These are phyloP conservation scores for Cochlearia excelsa DNA, from an alignment of 345 rosid genomes.

Conservation along the genomic window DNA sequence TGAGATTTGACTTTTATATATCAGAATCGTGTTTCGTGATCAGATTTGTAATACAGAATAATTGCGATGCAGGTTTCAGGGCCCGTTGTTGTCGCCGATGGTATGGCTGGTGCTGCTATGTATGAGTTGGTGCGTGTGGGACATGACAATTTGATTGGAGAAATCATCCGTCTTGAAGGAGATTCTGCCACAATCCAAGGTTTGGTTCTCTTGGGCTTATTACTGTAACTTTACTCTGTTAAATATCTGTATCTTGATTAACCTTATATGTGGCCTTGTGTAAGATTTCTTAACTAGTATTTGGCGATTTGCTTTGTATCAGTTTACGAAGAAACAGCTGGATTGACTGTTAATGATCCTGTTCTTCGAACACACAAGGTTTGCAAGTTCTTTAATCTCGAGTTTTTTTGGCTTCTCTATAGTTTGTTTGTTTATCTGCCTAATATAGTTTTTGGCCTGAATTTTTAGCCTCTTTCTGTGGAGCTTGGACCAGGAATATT, in stretches of 20 bases:
- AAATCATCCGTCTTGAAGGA: conserved; percentile 97
- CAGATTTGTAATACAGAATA: conserved; percentile 17
- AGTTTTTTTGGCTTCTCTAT: not conserved
- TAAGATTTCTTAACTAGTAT: conserved; percentile 6
- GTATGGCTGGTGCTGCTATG: conserved; percentile 99
- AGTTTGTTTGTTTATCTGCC: not conserved
- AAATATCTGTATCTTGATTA: not conserved
- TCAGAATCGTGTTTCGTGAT: not conserved
- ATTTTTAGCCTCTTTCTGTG: conserved; percentile 88
- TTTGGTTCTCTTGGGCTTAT: conserved; percentile 29
- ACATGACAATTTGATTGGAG: conserved; percentile 91
- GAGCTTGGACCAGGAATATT: conserved; percentile 98
- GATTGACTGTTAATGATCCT: conserved; percentile 91
- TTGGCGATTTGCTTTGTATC: conserved; percentile 22
- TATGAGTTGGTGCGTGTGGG: conserved; percentile 99
- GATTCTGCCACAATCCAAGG: conserved; percentile 99
- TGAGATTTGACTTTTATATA: conserved; percentile 15
- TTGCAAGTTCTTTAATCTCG: not conserved
- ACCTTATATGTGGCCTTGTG: not conserved
- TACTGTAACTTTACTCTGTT: not conserved
- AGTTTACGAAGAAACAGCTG: conserved; percentile 98
- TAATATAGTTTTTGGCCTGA: conserved; percentile 28
- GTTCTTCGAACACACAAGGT: conserved; percentile 94
- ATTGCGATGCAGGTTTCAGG: conserved; percentile 79
- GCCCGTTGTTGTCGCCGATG: conserved; percentile 98